These are phyloP conservation scores for Spiraea crenata DNA, from an alignment of 331 rosid species.

Conservation along the genomic window DNA sequence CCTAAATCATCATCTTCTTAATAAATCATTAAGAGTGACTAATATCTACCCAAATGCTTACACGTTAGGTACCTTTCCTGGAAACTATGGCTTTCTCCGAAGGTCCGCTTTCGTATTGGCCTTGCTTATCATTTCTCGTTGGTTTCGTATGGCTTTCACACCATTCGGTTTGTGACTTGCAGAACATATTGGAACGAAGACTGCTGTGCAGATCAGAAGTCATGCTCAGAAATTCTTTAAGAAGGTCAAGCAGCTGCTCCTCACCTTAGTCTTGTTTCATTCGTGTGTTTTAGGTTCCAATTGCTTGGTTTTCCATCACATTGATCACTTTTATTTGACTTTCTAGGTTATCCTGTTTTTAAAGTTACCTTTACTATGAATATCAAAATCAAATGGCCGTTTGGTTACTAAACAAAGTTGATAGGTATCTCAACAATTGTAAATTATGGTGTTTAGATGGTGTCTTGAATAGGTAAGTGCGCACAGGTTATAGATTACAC, in stretches of 20 bases:
- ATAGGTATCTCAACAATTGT: slow-evolving; percentile 1
- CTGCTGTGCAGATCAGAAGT: slow-evolving; percentile 98
- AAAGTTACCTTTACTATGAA: background rate
- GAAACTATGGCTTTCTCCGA: too few relatives aligned
- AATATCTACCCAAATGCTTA: too few relatives aligned
- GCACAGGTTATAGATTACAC: background rate
- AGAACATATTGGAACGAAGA: slow-evolving; percentile 96
- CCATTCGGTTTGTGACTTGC: slow-evolving; percentile 39
- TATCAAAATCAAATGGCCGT: background rate
- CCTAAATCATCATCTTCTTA: too few relatives aligned
- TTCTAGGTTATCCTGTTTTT: slow-evolving; percentile 8
- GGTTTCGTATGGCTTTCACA: too few relatives aligned
- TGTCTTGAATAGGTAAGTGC: too few relatives aligned
- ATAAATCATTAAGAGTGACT: too few relatives aligned
- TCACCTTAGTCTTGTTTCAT: slow-evolving; percentile 33
- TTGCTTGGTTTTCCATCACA: slow-evolving; percentile 1
- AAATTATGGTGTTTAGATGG: background rate
- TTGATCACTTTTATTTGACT: slow-evolving; percentile 11
- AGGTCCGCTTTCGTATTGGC: too few relatives aligned
- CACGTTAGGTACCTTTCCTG: too few relatives aligned
- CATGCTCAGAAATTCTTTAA: slow-evolving; percentile 98
- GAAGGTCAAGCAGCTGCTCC: slow-evolving; percentile 69
- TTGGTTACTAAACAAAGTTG: background rate
- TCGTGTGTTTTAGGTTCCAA: slow-evolving; percentile 17
- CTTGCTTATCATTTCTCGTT: too few relatives aligned